Conservation (phyloP, 805 yeast genomes). For the Torulaspora indica region DNA sequence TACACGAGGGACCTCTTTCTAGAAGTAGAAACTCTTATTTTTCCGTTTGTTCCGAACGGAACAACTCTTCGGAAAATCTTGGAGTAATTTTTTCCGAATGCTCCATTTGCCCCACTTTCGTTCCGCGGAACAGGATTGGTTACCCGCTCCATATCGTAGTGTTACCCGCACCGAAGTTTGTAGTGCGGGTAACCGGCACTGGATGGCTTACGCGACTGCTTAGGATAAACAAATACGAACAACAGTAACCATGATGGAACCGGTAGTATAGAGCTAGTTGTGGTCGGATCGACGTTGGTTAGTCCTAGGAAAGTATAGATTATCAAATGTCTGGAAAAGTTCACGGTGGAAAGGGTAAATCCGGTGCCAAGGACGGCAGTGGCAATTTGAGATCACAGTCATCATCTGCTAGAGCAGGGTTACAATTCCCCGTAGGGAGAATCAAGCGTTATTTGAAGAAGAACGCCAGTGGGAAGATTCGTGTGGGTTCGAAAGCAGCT, state of each 20-base stretch:
- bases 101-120: too few relatives aligned
- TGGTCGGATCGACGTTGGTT: not conserved
- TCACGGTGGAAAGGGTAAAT: slow-evolving; percentile 95
- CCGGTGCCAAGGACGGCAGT: slow-evolving; percentile 70
- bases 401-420: slow-evolving; percentile 90
- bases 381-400: slow-evolving; percentile 56
- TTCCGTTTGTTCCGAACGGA: not conserved
- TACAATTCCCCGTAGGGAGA: slow-evolving; percentile 98
- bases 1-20: not conserved
- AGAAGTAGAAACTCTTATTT: not conserved
- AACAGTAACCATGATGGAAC: too few relatives aligned
- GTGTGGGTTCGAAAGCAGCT: slow-evolving; percentile 94
- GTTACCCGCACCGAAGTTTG: too few relatives aligned
- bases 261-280: too few relatives aligned
- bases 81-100: too few relatives aligned
- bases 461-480: slow-evolving; percentile 77
- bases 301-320: not conserved
- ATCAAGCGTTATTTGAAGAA: slow-evolving; percentile 92
- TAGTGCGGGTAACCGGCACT: not conserved
- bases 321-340: slow-evolving; percentile 88
- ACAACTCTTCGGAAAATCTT: not conserved
- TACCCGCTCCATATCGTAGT: too few relatives aligned
- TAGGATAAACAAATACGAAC: not conserved
- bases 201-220: not conserved
- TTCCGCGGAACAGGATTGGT: not conserved